Conservation (phyloP, 2,329 filamentous ascomycete species). For the Cordyceps cateniannulata region DNA sequence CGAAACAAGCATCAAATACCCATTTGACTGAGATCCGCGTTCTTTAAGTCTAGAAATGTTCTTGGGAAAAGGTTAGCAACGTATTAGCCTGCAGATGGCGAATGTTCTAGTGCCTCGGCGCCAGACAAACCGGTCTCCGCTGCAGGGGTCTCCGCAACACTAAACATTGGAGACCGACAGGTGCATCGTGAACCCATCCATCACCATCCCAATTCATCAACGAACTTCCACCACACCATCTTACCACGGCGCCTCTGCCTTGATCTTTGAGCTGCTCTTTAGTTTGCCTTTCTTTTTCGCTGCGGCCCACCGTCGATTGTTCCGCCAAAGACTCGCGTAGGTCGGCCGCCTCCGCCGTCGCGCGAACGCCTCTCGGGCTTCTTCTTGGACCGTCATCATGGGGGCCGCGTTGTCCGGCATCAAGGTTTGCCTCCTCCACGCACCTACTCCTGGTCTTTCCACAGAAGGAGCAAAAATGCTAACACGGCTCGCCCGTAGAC, state of each 20-base stretch:
- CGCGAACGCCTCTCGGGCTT: neutral
- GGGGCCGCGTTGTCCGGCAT: constrained; percentile 28
- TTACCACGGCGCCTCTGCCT: no score
- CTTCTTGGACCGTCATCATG: constrained; percentile 20
- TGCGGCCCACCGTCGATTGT: no score
- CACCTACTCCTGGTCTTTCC: no score
- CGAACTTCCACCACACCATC: neutral
- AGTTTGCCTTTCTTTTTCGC: no score
- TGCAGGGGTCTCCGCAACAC: neutral
- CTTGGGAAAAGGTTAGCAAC: no score
- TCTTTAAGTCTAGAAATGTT: no score
- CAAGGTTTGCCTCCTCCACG: constrained; percentile 23
- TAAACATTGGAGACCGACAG: no score
- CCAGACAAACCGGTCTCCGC: neutral
- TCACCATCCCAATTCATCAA: neutral
- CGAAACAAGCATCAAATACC: neutral
- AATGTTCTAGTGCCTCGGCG: neutral
- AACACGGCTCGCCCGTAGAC: neutral
- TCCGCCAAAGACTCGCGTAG: neutral
- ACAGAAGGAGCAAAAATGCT: neutral
- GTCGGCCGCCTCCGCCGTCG: neutral
- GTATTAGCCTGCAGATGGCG: neutral
- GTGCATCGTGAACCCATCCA: neutral
- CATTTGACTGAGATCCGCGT: no score
- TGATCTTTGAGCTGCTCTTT: neutral